Evolutionary conservation across 805 yeast genomes (phyloP).

Genomic region (Candida loeiensis): DNA sequence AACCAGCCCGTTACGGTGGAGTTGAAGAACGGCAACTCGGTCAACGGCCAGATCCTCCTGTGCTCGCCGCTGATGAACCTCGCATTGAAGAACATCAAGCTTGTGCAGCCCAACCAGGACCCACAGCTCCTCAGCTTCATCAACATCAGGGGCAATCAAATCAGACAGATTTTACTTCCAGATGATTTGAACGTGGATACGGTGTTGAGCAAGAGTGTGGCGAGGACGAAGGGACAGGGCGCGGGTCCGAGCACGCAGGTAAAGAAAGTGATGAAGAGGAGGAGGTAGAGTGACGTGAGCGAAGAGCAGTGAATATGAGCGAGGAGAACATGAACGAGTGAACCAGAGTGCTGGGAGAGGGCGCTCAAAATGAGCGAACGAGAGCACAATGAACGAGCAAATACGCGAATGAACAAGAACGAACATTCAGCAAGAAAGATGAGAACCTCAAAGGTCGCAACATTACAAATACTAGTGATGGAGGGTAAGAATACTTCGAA

Average conservation of each 20-base stretch:
- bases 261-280: slow-evolving; percentile 14
- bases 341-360: no score
- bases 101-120: slow-evolving; percentile 68
- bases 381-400: no score
- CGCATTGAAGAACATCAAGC: slow-evolving; percentile 71
- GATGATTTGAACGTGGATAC: slow-evolving; percentile 77
- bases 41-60: slow-evolving; percentile 78
- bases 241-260: slow-evolving; percentile 35
- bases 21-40: slow-evolving; percentile 83
- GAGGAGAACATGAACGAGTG: no score
- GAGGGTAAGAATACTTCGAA: no score
- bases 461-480: no score
- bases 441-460: no score
- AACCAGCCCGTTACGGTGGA: slow-evolving; percentile 89
- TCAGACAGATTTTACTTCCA: slow-evolving; percentile 78
- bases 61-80: slow-evolving; percentile 93
- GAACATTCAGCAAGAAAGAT: no score
- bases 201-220: slow-evolving; percentile 50
- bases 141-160: slow-evolving; percentile 84
- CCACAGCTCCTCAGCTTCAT: slow-evolving; percentile 72
- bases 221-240: slow-evolving; percentile 40
- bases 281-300: slow-evolving; percentile 13
- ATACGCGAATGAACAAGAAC: no score
- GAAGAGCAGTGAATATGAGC: slow-evolving; percentile 12
- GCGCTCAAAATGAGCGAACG: no score